phyloP scores from a whole-genome alignment of 2,329 filamentous ascomycete species.

The Aureobasidium subglaciale region DNA sequence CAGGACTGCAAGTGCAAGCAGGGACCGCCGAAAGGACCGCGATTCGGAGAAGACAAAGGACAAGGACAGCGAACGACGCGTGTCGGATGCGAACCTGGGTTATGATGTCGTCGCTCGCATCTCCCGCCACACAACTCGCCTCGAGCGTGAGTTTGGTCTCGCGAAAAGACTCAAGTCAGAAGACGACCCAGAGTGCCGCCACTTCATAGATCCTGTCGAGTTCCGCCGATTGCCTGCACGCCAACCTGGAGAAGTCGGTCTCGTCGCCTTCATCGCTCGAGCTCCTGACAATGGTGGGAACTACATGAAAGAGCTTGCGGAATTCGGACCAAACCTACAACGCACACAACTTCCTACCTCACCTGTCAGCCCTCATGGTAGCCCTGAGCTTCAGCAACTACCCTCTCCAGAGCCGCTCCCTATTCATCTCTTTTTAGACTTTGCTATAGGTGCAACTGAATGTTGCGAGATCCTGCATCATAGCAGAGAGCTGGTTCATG shows the following conservation, averaged over 20 bases:
- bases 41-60: background rate
- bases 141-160: constrained; percentile 83
- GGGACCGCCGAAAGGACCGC: background rate
- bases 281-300: constrained; percentile 61
- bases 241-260: constrained; percentile 60
- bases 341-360: constrained; percentile 19
- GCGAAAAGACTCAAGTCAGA: constrained; percentile 46
- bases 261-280: constrained; percentile 76
- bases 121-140: constrained; percentile 71
- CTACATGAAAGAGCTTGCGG: constrained; percentile 61
- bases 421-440: constrained; percentile 74
- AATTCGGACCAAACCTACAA: constrained; percentile 61
- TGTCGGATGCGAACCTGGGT: constrained; percentile 4
- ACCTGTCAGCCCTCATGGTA: background rate
- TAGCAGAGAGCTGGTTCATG: constrained; percentile 76
- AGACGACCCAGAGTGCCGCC: constrained; percentile 51
- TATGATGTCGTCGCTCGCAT: constrained; percentile 67
- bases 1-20: constrained; percentile 13
- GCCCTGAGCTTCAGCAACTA: background rate
- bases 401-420: constrained; percentile 30
- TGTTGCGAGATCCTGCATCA: constrained; percentile 90
- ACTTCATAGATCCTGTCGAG: constrained; percentile 76
- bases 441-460: constrained; percentile 80
- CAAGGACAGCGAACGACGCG: constrained; percentile 2
- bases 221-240: constrained; percentile 63